Conservation (phyloP, 1,284 basidiomycete species). For the Austroboletus novae-zelandiae region DNA sequence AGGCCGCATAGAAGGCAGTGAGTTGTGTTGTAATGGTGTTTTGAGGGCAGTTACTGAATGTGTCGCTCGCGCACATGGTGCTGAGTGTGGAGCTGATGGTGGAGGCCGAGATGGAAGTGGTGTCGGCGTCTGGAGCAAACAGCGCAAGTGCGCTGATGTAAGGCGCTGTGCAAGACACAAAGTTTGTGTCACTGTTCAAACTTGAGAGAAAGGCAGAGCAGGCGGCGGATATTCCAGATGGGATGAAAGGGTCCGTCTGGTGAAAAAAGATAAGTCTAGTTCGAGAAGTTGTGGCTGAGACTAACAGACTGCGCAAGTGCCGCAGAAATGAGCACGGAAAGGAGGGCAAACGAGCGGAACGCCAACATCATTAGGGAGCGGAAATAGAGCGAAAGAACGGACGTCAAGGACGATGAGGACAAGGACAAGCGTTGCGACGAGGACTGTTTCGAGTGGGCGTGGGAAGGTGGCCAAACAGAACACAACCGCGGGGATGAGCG, state of each 20-base stretch:
- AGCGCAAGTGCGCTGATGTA: conserved; percentile 59
- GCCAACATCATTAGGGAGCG: conserved; percentile 26
- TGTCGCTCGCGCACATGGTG: conserved; percentile 52
- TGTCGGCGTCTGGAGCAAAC: conserved; percentile 52
- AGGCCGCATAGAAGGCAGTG: conserved; percentile 65
- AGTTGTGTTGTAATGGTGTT: conserved; percentile 60
- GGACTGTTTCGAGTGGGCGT: neutral
- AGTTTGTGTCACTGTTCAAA: conserved; percentile 59
- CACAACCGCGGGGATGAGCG: neutral
- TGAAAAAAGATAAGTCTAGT: conserved; percentile 9
- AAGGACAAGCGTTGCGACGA: neutral
- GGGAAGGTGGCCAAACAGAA: neutral
- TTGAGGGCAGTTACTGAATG: conserved; percentile 53
- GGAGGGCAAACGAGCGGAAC: conserved; percentile 23
- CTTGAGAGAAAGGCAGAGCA: conserved; percentile 62
- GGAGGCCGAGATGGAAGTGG: conserved; percentile 41
- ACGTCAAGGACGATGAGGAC: conserved; percentile 5
- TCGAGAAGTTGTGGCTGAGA: fast-evolving
- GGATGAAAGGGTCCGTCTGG: conserved; percentile 52
- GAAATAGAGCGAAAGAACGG: conserved; percentile 19
- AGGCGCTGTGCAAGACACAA: conserved; percentile 64
- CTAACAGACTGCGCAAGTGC: conserved; percentile 24
- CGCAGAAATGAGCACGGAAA: conserved; percentile 17
- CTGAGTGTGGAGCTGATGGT: conserved; percentile 53
- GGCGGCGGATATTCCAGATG: conserved; percentile 53